A percentile compares a stretch with the other conserved stretches of the same genome.
phyloP scores from a whole-genome alignment of 306 rosid species.

The Castanea crenata region DNA sequence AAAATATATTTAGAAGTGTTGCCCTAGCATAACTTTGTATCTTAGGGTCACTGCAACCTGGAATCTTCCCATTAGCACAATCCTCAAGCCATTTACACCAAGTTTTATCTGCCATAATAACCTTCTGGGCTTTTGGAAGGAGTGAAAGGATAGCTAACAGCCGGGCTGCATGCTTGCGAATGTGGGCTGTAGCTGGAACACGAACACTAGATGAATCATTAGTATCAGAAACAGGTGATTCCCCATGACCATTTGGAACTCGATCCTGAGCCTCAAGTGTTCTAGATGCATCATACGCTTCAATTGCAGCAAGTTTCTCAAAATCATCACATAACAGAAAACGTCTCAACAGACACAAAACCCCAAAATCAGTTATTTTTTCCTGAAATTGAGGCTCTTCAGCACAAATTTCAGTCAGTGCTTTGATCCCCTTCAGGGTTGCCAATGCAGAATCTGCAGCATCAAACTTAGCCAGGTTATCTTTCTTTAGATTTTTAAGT shows the following conservation, averaged over 20 bases:
- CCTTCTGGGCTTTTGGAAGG: slow-evolving; percentile 72
- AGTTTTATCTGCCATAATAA: slow-evolving; percentile 53
- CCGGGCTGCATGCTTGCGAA: slow-evolving; percentile 91
- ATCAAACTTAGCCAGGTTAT: slow-evolving; percentile 62
- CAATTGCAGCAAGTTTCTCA: slow-evolving; percentile 85
- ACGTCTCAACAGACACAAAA: slow-evolving; percentile 78
- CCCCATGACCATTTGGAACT: slow-evolving; percentile 40
- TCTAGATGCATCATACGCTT: slow-evolving; percentile 88
- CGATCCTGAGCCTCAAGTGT: slow-evolving; percentile 60
- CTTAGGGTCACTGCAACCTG: slow-evolving; percentile 91
- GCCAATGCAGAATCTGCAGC: slow-evolving; percentile 95
- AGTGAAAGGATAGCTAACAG: slow-evolving; percentile 84
- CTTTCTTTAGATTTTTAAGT: slow-evolving; percentile 64
- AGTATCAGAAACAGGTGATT: slow-evolving; percentile 35
- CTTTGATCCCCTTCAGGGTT: slow-evolving; percentile 88
- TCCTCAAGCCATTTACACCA: slow-evolving; percentile 90
- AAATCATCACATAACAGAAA: slow-evolving; percentile 82
- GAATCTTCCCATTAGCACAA: slow-evolving; percentile 82
- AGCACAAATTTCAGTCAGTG: slow-evolving; percentile 76
- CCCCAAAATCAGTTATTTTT: slow-evolving; percentile 68
- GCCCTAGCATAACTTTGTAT: slow-evolving; percentile 88
- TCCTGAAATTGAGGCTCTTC: slow-evolving; percentile 57
- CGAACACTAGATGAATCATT: slow-evolving; percentile 70
- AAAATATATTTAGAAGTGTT: slow-evolving; percentile 62
- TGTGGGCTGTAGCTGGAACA: slow-evolving; percentile 94